Conservation (phyloP, 768 basidiomycete species). For the Coprinopsis strossmayeri region DNA sequence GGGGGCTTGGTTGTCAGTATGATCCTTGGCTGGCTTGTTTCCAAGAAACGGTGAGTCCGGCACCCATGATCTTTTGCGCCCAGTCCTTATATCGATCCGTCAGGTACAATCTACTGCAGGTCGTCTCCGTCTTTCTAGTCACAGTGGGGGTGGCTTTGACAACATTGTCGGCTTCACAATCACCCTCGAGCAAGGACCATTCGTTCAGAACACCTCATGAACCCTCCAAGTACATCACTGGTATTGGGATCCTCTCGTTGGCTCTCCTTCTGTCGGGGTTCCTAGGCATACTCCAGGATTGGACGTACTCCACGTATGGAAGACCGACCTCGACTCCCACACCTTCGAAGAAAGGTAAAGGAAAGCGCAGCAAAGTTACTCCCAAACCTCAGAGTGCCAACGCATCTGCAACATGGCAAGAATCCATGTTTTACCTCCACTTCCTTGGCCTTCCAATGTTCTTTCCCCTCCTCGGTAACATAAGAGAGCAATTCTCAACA, state of each 20-base stretch:
- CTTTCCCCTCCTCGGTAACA: slow-evolving; percentile 46
- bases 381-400: slow-evolving; percentile 11
- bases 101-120: slow-evolving; percentile 36
- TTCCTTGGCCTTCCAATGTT: slow-evolving; percentile 78
- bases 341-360: slow-evolving; percentile 3
- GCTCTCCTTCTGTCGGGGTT: slow-evolving; percentile 78
- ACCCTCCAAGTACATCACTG: slow-evolving; percentile 49
- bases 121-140: slow-evolving; percentile 73
- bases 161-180: slow-evolving; percentile 65
- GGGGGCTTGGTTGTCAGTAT: slow-evolving; percentile 84
- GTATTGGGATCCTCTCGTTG: slow-evolving; percentile 65
- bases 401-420: slow-evolving; percentile 57
- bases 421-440: slow-evolving; percentile 90
- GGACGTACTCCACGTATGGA: slow-evolving; percentile 52
- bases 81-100: neutral
- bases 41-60: slow-evolving; percentile 49
- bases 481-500: slow-evolving; percentile 37
- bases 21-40: slow-evolving; percentile 66
- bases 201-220: slow-evolving; percentile 14
- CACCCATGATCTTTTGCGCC: slow-evolving; percentile 1
- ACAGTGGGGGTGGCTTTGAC: slow-evolving; percentile 75
- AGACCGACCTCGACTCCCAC: slow-evolving; percentile 11
- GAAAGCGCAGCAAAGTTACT: no score
- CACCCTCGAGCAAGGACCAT: slow-evolving; percentile 16
- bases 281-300: slow-evolving; percentile 82